Evolutionary conservation across 305 asterid genomes (phyloP), one percentile per base, ranked within the genome.

Genomic region (Stenogyne calaminthoides): DNA sequence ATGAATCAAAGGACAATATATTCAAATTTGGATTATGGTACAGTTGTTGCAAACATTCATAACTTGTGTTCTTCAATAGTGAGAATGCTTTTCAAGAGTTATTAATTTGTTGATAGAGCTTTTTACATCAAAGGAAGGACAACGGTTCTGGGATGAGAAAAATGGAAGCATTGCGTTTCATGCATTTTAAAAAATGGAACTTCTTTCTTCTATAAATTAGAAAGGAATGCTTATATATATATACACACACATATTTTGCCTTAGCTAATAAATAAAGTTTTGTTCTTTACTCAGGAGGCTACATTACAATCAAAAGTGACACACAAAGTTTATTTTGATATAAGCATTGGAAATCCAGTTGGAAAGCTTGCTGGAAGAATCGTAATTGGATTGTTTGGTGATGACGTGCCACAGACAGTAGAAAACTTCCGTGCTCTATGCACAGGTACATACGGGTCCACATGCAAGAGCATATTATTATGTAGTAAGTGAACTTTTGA

Each of bases 341-440:
- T 95, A 77, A 88, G 96, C 88, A 86, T 95, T 83, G 98, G 98
- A 69, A 87, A 91, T 78, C 96, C 98, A 25, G 89, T 88, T 6
- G 97, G 97, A 29, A 89, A 90, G 88, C 90, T 77, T 74, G 96
- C 75, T 74, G 97, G 99, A 74, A 89, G 89, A 86, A 75, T 92
- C 85, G 96, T 89, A 36, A 90, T 92, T 80, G 99, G 98, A 72
- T 83, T 95, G 79, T 91, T 74, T 76, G 99, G 97, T 65, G 96
- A 95, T 71, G 99, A 84, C 51, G 99, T 92, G 85, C 99, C 99
- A 9, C 88, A 88, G 83, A 95, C 99, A 39, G 90, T 81, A 16
- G 99, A 92, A 78, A 95, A 95, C 65, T 95, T 95, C 91, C 97
- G 97, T 71, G 97, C 98, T 80, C 79, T 95, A 59, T 95, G 98